These are phyloP conservation scores for Dictyostelium brefeldianum DNA, from an alignment of 78 protist genomes.

Conservation along the genomic window DNA sequence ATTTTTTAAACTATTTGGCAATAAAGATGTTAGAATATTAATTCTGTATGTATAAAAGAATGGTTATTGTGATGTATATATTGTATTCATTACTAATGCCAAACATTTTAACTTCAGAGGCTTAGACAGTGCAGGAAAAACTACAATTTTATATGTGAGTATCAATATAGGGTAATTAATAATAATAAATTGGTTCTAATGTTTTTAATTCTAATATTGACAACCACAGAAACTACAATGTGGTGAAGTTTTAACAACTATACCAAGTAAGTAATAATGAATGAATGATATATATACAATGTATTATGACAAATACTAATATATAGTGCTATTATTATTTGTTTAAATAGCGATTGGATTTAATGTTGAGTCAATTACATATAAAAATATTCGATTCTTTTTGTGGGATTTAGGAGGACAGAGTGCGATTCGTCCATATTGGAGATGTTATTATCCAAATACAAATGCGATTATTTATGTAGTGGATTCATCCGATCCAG, in stretches of 20 bases:
- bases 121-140: conserved; percentile 72
- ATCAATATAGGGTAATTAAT: too few species aligned
- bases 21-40: conserved; percentile 91
- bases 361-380: conserved; percentile 96
- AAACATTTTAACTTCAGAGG: background rate
- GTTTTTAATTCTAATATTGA: too few species aligned
- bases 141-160: conserved; percentile 74
- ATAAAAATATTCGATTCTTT: conserved; percentile 94
- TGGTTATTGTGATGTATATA: background rate
- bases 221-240: conserved; percentile 77
- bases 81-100: background rate
- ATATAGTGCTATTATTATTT: too few species aligned
- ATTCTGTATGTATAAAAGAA: conserved; percentile 40
- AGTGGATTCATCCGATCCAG: conserved; percentile 92
- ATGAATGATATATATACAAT: background rate
- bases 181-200: too few species aligned
- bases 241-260: conserved; percentile 94
- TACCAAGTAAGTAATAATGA: conserved; percentile 85
- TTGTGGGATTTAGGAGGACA: conserved; percentile 95
- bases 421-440: conserved; percentile 94
- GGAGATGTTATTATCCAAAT: conserved; percentile 98
- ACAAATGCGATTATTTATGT: conserved; percentile 98
- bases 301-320: background rate
- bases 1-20: conserved; percentile 85
- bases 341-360: conserved; percentile 96